Percentiles rank a stretch among this genome's conserved stretches.
Conservation (phyloP, 2,329 filamentous ascomycete species). For the Cercospora canescens region DNA sequence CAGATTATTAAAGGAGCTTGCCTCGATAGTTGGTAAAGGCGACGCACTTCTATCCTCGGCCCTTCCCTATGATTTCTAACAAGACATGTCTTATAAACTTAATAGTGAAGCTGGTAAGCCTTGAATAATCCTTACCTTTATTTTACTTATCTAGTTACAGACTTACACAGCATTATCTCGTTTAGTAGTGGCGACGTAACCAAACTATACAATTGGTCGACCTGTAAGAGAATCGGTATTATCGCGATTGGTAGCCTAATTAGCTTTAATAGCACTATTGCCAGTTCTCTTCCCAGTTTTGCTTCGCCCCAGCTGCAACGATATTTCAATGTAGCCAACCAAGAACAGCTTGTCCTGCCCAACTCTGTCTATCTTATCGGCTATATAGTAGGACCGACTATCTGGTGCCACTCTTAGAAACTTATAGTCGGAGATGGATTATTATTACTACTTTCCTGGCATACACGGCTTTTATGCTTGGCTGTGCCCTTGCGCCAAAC, state of each 20-base stretch:
- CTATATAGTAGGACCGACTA: conserved; percentile 43
- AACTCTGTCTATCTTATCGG: conserved; percentile 49
- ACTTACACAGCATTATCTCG: conserved; percentile 31
- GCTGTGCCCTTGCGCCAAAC: conserved; percentile 41
- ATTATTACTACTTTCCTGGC: conserved; percentile 17
- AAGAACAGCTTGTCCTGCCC: conserved; percentile 42
- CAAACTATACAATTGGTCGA: conserved; percentile 43
- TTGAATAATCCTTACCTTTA: background rate
- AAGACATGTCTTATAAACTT: background rate
- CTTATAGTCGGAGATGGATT: conserved; percentile 45
- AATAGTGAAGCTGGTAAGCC: background rate
- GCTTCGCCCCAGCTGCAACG: conserved; percentile 57
- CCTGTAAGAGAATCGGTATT: conserved; percentile 49
- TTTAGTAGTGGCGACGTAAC: conserved; percentile 37
- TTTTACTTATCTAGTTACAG: background rate
- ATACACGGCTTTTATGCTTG: conserved; percentile 39
- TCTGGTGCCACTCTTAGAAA: conserved; percentile 46
- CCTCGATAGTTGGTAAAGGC: background rate
- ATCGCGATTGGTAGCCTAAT: conserved; percentile 55
- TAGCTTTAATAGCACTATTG: conserved; percentile 66
- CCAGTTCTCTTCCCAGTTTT: conserved; percentile 62
- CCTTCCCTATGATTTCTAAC: background rate
- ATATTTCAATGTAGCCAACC: conserved; percentile 54
- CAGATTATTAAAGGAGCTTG: background rate
- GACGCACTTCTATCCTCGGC: background rate